Evolutionary conservation across 306 rosid species (phyloP).

Genomic region (Argentina anserina): DNA sequence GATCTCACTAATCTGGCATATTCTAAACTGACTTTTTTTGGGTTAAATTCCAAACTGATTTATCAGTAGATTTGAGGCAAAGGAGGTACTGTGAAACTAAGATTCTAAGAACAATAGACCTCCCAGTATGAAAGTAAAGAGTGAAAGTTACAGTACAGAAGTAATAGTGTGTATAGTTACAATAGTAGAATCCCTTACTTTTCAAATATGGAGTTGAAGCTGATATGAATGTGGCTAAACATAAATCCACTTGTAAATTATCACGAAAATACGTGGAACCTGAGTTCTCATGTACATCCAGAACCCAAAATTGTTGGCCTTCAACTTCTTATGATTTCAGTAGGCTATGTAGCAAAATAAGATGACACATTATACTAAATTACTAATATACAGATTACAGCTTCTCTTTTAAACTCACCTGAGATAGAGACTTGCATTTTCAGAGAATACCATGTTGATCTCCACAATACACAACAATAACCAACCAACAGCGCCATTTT

Average conservation of each 20-base stretch:
- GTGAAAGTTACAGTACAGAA: too few relatives aligned
- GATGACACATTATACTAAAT: slow-evolving; percentile 32
- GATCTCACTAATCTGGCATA: neutral
- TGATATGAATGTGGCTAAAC: neutral
- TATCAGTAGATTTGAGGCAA: neutral
- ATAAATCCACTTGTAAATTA: neutral
- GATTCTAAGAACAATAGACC: neutral
- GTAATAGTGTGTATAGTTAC: neutral
- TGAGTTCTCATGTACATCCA: neutral
- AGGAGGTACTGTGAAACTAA: neutral
- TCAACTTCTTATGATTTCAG: slow-evolving; percentile 14
- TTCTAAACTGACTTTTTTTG: neutral
- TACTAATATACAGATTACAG: slow-evolving; percentile 36
- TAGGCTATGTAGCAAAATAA: slow-evolving; percentile 22
- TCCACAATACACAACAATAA: slow-evolving; percentile 26
- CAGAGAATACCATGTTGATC: slow-evolving; percentile 9
- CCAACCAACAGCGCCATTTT: slow-evolving; percentile 13
- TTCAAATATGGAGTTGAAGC: neutral
- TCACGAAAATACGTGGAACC: neutral
- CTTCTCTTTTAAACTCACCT: slow-evolving; percentile 21
- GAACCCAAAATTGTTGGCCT: slow-evolving; percentile 21
- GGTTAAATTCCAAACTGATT: neutral
- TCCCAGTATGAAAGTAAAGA: neutral
- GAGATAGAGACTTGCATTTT: slow-evolving; percentile 19
- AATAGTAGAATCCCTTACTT: neutral